Evolutionary conservation across 1,284 basidiomycete genomes (phyloP).

Genomic region (Thecaphora thlaspeos): DNA sequence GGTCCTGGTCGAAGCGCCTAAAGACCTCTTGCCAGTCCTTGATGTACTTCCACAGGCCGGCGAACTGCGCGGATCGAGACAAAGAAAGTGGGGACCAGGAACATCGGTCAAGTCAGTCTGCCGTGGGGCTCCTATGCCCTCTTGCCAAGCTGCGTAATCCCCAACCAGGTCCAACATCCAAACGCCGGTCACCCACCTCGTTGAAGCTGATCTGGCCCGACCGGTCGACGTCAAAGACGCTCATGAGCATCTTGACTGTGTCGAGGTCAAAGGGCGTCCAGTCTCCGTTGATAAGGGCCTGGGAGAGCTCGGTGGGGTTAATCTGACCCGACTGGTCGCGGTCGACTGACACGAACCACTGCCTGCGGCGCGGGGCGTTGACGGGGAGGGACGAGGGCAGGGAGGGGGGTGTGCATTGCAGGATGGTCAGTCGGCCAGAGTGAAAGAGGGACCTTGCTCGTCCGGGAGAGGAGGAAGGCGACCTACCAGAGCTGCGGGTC

Average conservation of each 20-base stretch:
- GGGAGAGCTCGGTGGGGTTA: slow-evolving; percentile 39
- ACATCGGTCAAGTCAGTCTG: no score
- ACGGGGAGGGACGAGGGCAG: not conserved
- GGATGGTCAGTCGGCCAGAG: not conserved
- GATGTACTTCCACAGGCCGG: slow-evolving; percentile 47
- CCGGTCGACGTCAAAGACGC: slow-evolving; percentile 47
- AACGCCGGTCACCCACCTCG: slow-evolving; percentile 28
- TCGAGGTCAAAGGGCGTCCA: slow-evolving; percentile 46
- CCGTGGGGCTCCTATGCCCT: no score
- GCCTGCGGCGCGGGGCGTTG: not conserved
- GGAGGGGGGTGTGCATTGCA: not conserved
- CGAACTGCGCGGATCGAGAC: slow-evolving; percentile 9
- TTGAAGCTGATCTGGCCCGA: slow-evolving; percentile 49
- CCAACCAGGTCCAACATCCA: no score
- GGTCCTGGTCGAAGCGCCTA: slow-evolving; percentile 43
- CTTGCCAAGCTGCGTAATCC: no score
- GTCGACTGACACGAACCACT: slow-evolving; percentile 49
- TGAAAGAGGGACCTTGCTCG: no score
- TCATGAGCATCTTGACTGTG: slow-evolving; percentile 53
- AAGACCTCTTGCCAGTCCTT: slow-evolving; percentile 52
- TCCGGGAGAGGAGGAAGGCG: not conserved
- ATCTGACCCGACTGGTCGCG: slow-evolving; percentile 42
- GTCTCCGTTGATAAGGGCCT: slow-evolving; percentile 51
- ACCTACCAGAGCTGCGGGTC: slow-evolving; percentile 47
- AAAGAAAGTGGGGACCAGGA: no score